Evolutionary conservation across 202 grass and related monocot genomes (phyloP), one percentile per base, ranked within the genome.

Genomic region (Zoysia matrella): DNA sequence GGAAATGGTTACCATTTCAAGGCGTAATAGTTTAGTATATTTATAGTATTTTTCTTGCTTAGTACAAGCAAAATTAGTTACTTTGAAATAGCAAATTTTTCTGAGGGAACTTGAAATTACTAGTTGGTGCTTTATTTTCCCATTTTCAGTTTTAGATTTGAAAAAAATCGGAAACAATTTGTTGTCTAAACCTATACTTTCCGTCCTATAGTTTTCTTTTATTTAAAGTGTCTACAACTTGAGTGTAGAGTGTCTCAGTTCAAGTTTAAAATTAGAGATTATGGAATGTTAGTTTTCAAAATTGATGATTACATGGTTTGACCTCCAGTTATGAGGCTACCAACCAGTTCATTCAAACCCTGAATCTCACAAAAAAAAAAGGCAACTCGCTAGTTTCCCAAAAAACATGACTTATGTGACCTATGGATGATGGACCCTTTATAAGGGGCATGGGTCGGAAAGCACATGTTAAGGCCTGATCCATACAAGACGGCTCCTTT

Each of bases 21-120:
- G 6, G 4, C 56, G 16, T 71, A 15, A 14, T 48, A 68, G 18
- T 83, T 50, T 6, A 13, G 13, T 18, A 43, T 80, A 52, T 51
- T 69, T 65, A 58, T 47, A 2, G 52, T 72, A 22, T 71, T 15
- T 12, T 74, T 75, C 49, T 41, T 73, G 41, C 46, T 66, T 78
- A 42, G 46, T 41, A 30, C 22, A 73, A 67, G 1, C n/a, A 67
- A 60, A 44, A 44, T 73, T 56, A 15, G 8, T 54, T 54, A 43
- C 44, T 64, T 75, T 2, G 1, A 83, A 69, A 60, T 67, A 36
- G 30, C 30, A 36, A 36, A 36, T 36, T 36, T 36, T 36, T 36
- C 30, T 36, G 30, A 36, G 30, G 30, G 30, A 36, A 36, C 30
- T 36, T 36, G 30, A 36, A 36, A 36, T 36, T 52, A n/a, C 48